These are phyloP conservation scores for Xanthoconium purpureum DNA, from an alignment of 768 basidiomycete genomes.

Conservation along the genomic window DNA sequence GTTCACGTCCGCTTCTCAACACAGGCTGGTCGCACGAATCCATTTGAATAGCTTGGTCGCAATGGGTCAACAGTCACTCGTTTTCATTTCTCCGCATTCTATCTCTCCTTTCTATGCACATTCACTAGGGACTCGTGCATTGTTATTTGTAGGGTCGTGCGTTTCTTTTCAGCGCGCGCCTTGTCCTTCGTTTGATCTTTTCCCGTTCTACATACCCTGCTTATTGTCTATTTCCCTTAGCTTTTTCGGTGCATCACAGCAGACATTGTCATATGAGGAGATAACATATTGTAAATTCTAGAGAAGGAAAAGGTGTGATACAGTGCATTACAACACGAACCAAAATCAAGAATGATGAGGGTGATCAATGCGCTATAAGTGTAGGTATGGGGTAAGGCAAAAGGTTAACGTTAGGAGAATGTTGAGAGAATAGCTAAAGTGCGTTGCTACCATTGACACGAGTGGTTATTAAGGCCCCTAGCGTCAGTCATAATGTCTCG, in stretches of 20 bases:
- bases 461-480: neutral
- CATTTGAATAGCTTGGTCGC: conserved; percentile 37
- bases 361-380: too few species aligned
- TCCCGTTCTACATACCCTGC: conserved; percentile 19
- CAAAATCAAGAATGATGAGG: neutral
- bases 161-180: neutral
- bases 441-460: neutral
- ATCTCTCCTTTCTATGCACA: conserved; percentile 1
- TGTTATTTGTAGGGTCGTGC: conserved; percentile 5
- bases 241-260: conserved; percentile 4
- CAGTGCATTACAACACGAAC: neutral
- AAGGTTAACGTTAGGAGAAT: neutral
- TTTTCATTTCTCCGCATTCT: conserved; percentile 8
- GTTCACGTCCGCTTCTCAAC: neutral
- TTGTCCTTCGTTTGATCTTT: conserved; percentile 7
- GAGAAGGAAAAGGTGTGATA: neutral
- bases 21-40: conserved; percentile 75
- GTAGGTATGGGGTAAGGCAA: neutral
- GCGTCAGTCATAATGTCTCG: neutral
- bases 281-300: conserved; percentile 17
- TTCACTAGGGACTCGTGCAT: conserved; percentile 13
- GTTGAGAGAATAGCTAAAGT: neutral
- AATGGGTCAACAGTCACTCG: neutral
- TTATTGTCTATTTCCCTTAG: conserved; percentile 19
- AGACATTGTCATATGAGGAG: conserved; percentile 14